Evolutionary conservation across 768 basidiomycete genomes (phyloP), one percentile per base, ranked within the genome.

Genomic region (Lactarius trivialis): DNA sequence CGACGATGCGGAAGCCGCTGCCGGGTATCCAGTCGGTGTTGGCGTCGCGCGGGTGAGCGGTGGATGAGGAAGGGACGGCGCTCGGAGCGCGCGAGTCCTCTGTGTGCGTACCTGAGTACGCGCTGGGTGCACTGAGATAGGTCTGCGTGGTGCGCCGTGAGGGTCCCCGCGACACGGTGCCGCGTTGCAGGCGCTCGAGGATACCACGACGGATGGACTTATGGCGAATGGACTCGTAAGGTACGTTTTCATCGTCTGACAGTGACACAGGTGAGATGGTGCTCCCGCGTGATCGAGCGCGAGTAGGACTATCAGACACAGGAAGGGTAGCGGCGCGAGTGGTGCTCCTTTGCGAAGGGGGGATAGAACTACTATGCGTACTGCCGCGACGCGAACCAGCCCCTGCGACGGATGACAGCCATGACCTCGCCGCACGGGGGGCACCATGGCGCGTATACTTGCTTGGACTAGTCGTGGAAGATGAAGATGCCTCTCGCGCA

Each of bases 171-270:
- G 52, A 58, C 65, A 58, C 37, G 30, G 30, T 30, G 68, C 68
- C 3, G 66, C 58, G 56, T 34, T 68, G 69, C 19, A 75, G 72
- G 65, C 71, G 74, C 66, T 78, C 79, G 51, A 83, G 68, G 36
- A 83, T 79, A 11, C 75, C 78, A 9, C 81, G 78, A 55, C 80
- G 77, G 68, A 83, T 82, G 65, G 79, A 80, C 68, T 77, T 79
- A 65, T 81, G 79, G 7, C 79, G 75, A 21, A 81, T 70, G 33
- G 75, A 73, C 60, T 80, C 81, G 73, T 78, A 80, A 0, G 79
- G 79, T 32, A 61, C 56, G 58, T 63, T 71, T 68, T 65, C 74
- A 33, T 55, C 73, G 65, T 71, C 70, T 7, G 55, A 53, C 12
- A 41, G 39, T 28, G 62, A 36, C 8, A 7, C 17, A 9, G 58